phyloP scores from a whole-genome alignment of 371 early-diverging fungal species.

The Lichtheimia ornata region DNA sequence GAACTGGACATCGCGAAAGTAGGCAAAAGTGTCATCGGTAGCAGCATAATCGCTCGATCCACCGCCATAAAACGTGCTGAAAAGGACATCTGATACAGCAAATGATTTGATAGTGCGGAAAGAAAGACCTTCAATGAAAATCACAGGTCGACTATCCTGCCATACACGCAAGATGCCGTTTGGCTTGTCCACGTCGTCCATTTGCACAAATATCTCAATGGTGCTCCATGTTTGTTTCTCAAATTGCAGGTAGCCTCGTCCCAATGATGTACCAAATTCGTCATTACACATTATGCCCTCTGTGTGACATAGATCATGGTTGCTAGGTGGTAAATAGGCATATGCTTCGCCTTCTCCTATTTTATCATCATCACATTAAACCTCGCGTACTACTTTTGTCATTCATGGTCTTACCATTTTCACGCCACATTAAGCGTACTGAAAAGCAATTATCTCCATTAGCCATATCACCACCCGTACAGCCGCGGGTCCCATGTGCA shows the following conservation, averaged over 20 bases:
- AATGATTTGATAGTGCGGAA: not conserved
- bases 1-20: slow-evolving; percentile 1
- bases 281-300: not conserved
- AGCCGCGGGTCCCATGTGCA: not conserved
- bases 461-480: slow-evolving; percentile 4
- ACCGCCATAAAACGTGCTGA: slow-evolving; percentile 8
- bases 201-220: slow-evolving; percentile 5
- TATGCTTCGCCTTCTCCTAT: slow-evolving; percentile 7
- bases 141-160: slow-evolving; percentile 3
- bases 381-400: not conserved
- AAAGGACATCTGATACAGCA: not conserved
- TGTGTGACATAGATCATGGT: not conserved
- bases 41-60: slow-evolving; percentile 2
- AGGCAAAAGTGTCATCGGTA: not conserved
- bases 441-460: slow-evolving; percentile 3
- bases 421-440: slow-evolving; percentile 7
- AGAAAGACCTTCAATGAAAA: not conserved
- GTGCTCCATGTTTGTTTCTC: not conserved
- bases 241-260: not conserved
- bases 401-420: not conserved
- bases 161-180: slow-evolving; percentile 1
- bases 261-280: slow-evolving; percentile 6
- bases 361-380: not conserved
- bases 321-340: slow-evolving; percentile 1
- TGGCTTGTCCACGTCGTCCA: not conserved